Percentiles rank a stretch among this genome's conserved stretches.
Evolutionary conservation across 2,329 filamentous ascomycete genomes (phyloP).

Genomic region (Epichloe glyceriae): DNA sequence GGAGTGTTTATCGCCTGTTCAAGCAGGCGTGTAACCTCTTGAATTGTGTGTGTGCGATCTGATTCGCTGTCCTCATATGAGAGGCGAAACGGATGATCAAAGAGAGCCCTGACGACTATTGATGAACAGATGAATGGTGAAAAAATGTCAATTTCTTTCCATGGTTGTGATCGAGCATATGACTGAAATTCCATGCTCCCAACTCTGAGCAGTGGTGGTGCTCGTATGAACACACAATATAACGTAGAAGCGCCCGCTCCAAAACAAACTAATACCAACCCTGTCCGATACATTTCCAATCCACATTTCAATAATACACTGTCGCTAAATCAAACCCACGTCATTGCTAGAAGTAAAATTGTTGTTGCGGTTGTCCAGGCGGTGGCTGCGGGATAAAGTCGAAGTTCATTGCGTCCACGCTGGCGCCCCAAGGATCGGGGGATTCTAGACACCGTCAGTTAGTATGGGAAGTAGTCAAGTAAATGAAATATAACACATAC

Average conservation of each 20-base stretch:
- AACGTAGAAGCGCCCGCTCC: background rate
- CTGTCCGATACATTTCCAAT: too few species aligned
- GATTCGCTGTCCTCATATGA: background rate
- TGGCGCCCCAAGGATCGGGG: conserved; percentile 45
- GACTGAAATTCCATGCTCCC: too few species aligned
- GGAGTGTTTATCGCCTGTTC: conserved; percentile 17
- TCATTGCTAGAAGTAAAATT: conserved; percentile 39
- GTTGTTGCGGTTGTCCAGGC: conserved; percentile 43
- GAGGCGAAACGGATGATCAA: conserved; percentile 29
- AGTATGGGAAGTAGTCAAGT: background rate
- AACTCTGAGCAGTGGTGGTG: too few species aligned
- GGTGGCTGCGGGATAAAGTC: conserved; percentile 47
- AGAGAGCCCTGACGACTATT: conserved; percentile 32
- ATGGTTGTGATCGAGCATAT: too few species aligned
- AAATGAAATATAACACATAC: conserved; percentile 25
- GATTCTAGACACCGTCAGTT: conserved; percentile 30
- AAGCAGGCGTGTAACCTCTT: conserved; percentile 26
- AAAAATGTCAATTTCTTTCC: background rate
- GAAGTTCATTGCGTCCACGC: conserved; percentile 43
- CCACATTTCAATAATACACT: too few species aligned
- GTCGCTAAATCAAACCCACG: background rate
- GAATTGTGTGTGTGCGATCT: conserved; percentile 2
- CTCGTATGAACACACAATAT: too few species aligned
- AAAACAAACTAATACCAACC: background rate
- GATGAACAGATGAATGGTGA: background rate